Evolutionary conservation across 1,139 yeast genomes (phyloP).

Genomic region (Pichiaceae sp.): DNA sequence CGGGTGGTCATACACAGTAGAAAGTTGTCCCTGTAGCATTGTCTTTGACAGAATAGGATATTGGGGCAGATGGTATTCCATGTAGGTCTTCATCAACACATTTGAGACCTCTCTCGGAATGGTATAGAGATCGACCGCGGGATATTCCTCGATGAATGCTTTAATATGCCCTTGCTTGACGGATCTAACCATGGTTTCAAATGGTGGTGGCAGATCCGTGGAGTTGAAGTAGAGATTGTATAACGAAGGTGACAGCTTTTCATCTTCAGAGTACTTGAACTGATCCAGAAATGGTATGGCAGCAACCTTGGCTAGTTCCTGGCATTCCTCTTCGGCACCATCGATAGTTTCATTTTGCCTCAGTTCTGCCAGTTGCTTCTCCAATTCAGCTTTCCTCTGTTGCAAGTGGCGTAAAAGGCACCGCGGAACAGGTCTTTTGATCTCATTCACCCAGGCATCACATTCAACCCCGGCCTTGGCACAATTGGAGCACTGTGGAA

Average conservation of each 20-base stretch:
- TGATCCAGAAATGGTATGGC: neutral
- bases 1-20: slow-evolving; percentile 5
- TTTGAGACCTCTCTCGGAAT: slow-evolving; percentile 12
- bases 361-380: slow-evolving; percentile 3
- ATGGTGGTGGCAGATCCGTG: slow-evolving; percentile 15
- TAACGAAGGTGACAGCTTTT: slow-evolving; percentile 2
- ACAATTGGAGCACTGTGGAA: neutral
- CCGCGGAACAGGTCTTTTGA: slow-evolving; percentile 13
- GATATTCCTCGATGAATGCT: slow-evolving; percentile 10
- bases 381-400: slow-evolving; percentile 12
- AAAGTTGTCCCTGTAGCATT: slow-evolving; percentile 4
- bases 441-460: slow-evolving; percentile 14
- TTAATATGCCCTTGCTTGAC: slow-evolving; percentile 10
- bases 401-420: slow-evolving; percentile 11
- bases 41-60: slow-evolving; percentile 14
- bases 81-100: slow-evolving; percentile 11
- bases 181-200: slow-evolving; percentile 10
- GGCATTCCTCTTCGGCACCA: neutral
- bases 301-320: neutral
- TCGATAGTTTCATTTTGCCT: neutral
- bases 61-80: slow-evolving; percentile 14
- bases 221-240: slow-evolving; percentile 10
- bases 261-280: neutral
- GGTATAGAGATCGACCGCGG: slow-evolving; percentile 12
- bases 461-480: slow-evolving; percentile 5